These are phyloP conservation scores for Onygenales sp. DNA, from an alignment of 2,329 filamentous ascomycete species.

Conservation along the genomic window DNA sequence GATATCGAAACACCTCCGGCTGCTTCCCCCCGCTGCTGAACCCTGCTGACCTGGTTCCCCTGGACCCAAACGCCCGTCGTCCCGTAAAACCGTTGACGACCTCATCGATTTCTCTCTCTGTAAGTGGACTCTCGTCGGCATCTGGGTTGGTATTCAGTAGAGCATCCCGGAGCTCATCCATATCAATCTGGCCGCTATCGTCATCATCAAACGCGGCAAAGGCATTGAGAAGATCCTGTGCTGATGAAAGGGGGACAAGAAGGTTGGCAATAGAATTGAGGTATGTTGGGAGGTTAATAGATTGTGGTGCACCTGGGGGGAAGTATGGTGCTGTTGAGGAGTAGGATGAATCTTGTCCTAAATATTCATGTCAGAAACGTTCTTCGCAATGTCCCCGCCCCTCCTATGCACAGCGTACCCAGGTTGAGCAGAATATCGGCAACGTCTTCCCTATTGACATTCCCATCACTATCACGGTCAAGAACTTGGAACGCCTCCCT, in stretches of 20 bases:
- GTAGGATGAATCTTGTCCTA: constrained; percentile 63
- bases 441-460: constrained; percentile 73
- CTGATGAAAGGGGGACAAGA: constrained; percentile 64
- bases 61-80: constrained; percentile 66
- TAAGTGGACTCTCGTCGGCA: constrained; percentile 52
- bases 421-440: constrained; percentile 79
- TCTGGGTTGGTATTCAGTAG: constrained; percentile 75
- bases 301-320: constrained; percentile 56
- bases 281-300: constrained; percentile 76
- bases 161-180: constrained; percentile 72
- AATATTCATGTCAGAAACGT: background rate
- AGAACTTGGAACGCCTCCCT: constrained; percentile 90
- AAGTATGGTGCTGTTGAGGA: constrained; percentile 75
- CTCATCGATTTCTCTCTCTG: constrained; percentile 68
- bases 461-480: constrained; percentile 78
- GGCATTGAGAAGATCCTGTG: constrained; percentile 73
- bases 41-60: constrained; percentile 33
- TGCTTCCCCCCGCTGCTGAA: constrained; percentile 49
- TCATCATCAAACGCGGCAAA: constrained; percentile 95
- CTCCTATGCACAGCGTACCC: constrained; percentile 38
- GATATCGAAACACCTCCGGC: constrained; percentile 86
- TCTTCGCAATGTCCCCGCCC: background rate
- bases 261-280: constrained; percentile 70
- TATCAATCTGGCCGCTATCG: constrained; percentile 85
- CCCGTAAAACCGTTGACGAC: constrained; percentile 83